phyloP scores from a whole-genome alignment of 805 yeast species.

The Saccharomycopsis fermentans region DNA sequence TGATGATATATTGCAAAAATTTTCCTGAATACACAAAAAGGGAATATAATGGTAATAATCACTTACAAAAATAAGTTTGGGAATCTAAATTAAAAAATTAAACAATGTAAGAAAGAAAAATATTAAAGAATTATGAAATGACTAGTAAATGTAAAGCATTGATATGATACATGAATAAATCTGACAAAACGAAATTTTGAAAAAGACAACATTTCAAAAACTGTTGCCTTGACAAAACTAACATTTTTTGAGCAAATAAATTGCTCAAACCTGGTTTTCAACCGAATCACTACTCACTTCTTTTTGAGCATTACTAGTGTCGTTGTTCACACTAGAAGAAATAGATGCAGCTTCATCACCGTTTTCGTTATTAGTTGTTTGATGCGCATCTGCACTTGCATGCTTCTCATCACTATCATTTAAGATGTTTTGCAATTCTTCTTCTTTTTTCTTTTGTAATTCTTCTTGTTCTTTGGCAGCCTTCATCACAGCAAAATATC shows the following conservation, averaged over 20 bases:
- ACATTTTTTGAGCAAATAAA: not conserved
- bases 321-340: not conserved
- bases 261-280: not conserved
- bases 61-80: too few species aligned
- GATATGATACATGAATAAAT: too few species aligned
- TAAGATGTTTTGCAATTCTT: conserved; percentile 5
- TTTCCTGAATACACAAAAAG: too few species aligned
- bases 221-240: not conserved
- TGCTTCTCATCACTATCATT: not conserved
- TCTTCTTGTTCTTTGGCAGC: conserved; percentile 3
- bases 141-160: too few species aligned
- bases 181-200: too few species aligned
- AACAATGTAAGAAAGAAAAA: too few species aligned
- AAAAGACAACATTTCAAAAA: too few species aligned
- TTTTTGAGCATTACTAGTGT: not conserved
- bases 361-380: not conserved
- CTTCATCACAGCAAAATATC: conserved; percentile 26
- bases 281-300: not conserved
- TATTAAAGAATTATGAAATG: too few species aligned
- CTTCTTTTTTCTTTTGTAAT: conserved; percentile 2
- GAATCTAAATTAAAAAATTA: too few species aligned
- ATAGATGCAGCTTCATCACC: not conserved
- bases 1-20: too few species aligned
- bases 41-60: too few species aligned
- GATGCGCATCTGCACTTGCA: not conserved